phyloP scores from a whole-genome alignment of 192 early-diverging fungal genomes.

The Coemansia aciculifera region DNA sequence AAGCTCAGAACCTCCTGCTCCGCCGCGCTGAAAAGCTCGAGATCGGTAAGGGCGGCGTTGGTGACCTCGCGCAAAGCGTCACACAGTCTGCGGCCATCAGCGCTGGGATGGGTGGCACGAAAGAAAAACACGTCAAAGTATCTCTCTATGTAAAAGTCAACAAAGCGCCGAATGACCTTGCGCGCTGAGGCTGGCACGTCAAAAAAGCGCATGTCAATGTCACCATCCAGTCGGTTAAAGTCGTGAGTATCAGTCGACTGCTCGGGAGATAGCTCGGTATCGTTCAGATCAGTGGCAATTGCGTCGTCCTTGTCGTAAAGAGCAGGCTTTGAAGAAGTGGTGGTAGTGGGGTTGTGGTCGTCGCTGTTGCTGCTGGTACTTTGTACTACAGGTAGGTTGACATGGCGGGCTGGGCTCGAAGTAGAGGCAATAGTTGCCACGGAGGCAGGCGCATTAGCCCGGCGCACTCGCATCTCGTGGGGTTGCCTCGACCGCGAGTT shows the following conservation, averaged over 20 bases:
- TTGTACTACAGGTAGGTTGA: background rate
- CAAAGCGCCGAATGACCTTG: conserved; percentile 38
- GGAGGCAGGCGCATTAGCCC: background rate
- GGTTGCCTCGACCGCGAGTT: conserved; percentile 13
- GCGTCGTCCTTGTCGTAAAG: background rate
- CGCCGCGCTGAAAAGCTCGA: conserved; percentile 6
- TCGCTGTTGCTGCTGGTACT: background rate
- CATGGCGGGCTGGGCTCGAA: background rate
- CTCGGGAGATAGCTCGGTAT: conserved; percentile 29
- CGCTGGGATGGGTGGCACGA: conserved; percentile 15
- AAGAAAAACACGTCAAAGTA: conserved; percentile 43
- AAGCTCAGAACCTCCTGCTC: conserved; percentile 32
- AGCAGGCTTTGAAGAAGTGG: background rate
- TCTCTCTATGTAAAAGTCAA: conserved; percentile 35
- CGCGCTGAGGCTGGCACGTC: conserved; percentile 23
- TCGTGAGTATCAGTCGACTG: conserved; percentile 31
- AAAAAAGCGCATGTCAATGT: conserved; percentile 40
- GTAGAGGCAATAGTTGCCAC: background rate
- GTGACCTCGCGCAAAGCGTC: background rate
- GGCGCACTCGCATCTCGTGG: background rate
- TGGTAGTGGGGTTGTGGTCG: background rate
- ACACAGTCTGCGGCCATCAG: conserved; percentile 10
- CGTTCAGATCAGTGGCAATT: background rate
- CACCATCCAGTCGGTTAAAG: conserved; percentile 38
- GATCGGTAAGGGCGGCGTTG: conserved; percentile 9